Evolutionary conservation across 257 asterid genomes (phyloP).

Genomic region (Schizonepeta tenuifolia): DNA sequence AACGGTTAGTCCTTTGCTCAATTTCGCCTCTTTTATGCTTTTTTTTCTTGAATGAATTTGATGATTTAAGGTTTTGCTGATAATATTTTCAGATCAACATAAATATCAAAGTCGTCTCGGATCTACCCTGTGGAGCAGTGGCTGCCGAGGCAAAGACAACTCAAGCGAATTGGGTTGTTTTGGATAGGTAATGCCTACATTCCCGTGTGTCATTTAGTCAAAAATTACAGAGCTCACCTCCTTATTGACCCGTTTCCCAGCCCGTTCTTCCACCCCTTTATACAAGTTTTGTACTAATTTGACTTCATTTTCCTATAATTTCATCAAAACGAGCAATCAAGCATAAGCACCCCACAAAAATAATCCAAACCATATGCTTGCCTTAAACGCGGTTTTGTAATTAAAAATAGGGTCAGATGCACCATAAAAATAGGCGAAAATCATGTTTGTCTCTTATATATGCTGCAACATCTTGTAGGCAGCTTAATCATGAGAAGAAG

Average conservation of each 20-base stretch:
- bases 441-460: background rate
- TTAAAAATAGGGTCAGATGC: background rate
- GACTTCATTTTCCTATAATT: background rate
- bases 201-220: background rate
- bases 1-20: conserved; percentile 48
- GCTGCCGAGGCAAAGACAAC: conserved; percentile 82
- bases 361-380: background rate
- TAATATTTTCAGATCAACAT: conserved; percentile 66
- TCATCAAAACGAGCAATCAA: background rate
- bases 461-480: conserved; percentile 50
- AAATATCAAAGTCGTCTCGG: conserved; percentile 79
- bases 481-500: conserved; percentile 79
- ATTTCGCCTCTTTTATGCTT: background rate
- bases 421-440: background rate
- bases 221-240: background rate
- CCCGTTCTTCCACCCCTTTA: no score
- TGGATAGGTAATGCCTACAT: conserved; percentile 69
- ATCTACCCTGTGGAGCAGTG: conserved; percentile 72
- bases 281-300: background rate
- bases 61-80: conserved; percentile 25
- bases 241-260: no score
- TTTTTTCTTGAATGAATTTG: background rate
- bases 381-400: background rate
- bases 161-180: conserved; percentile 91
- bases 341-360: background rate